Conservation (phyloP, 768 basidiomycete species). For the Porphyrellus cyaneotinctus region DNA sequence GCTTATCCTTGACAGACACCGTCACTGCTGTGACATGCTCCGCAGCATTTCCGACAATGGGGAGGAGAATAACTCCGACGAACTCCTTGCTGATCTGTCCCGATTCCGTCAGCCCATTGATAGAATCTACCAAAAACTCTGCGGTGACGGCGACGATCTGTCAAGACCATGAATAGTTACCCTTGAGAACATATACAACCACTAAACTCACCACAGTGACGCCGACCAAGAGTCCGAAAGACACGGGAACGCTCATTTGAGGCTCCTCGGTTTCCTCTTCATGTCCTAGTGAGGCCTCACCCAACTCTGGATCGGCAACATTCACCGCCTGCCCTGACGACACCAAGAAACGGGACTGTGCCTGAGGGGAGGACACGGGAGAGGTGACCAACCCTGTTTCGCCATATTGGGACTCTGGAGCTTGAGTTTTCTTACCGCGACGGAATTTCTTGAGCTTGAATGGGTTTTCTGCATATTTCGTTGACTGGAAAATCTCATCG, state of each 20-base stretch:
- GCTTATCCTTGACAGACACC: slow-evolving; percentile 85
- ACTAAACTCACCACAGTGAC: slow-evolving; percentile 57
- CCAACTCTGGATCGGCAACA: slow-evolving; percentile 11
- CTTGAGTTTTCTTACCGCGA: slow-evolving; percentile 5
- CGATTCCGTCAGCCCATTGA: slow-evolving; percentile 59
- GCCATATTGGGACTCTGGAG: not conserved
- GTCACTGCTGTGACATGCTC: slow-evolving; percentile 92
- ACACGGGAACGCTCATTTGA: slow-evolving; percentile 53
- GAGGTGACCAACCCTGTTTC: slow-evolving; percentile 6
- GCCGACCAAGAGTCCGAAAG: slow-evolving; percentile 46
- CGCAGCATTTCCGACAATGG: slow-evolving; percentile 89
- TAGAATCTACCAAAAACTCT: slow-evolving; percentile 74
- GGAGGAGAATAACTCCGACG: slow-evolving; percentile 82
- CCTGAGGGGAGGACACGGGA: slow-evolving; percentile 9
- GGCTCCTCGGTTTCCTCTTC: slow-evolving; percentile 39
- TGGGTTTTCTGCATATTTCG: slow-evolving; percentile 41
- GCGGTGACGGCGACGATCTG: slow-evolving; percentile 56
- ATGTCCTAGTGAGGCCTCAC: not conserved
- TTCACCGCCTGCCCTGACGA: not conserved
- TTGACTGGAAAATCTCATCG: slow-evolving; percentile 37
- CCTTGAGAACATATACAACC: not conserved
- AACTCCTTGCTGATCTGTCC: slow-evolving; percentile 71
- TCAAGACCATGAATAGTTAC: not conserved
- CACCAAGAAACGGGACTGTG: not conserved
- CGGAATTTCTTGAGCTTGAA: slow-evolving; percentile 23